Evolutionary conservation across 2,329 filamentous ascomycete genomes (phyloP).

Genomic region (Arthrobotrys iridis): DNA sequence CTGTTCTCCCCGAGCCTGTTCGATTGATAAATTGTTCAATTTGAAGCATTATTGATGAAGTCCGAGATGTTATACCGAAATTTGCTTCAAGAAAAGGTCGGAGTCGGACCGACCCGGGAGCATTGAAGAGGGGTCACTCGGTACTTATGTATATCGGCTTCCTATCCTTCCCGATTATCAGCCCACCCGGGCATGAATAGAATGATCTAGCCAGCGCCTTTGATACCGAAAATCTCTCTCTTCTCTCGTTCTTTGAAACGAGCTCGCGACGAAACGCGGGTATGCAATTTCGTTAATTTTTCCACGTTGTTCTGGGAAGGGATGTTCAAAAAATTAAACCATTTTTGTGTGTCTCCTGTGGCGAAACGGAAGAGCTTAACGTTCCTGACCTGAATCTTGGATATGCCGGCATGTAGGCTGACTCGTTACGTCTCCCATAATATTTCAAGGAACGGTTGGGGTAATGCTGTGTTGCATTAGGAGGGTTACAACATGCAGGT

Average conservation of each 20-base stretch:
- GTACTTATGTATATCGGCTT: constrained; percentile 17
- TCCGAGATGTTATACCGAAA: constrained; percentile 2
- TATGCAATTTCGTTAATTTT: constrained; percentile 13
- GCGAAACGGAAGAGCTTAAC: not conserved
- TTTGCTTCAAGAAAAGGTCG: not conserved
- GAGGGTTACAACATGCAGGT: constrained; percentile 11
- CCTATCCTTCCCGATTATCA: constrained; percentile 22
- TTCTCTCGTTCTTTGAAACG: not conserved
- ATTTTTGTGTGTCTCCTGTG: not conserved
- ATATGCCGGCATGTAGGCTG: constrained; percentile 19
- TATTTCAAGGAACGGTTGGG: not conserved
- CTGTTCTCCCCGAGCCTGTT: constrained; percentile 1
- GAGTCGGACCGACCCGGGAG: constrained; percentile 16
- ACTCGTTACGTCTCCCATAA: not conserved
- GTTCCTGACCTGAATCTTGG: constrained; percentile 14
- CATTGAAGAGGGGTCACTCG: constrained; percentile 1
- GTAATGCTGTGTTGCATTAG: constrained; percentile 16
- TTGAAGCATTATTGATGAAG: not conserved
- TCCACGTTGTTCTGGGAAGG: no score
- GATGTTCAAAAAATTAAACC: no score
- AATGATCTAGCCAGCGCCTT: not conserved
- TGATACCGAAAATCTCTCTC: not conserved
- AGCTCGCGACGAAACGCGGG: constrained; percentile 18
- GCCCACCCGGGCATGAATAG: constrained; percentile 6
- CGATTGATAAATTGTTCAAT: not conserved